phyloP scores from a whole-genome alignment of 106 monocot genomes.

The Gastrodia elata region DNA sequence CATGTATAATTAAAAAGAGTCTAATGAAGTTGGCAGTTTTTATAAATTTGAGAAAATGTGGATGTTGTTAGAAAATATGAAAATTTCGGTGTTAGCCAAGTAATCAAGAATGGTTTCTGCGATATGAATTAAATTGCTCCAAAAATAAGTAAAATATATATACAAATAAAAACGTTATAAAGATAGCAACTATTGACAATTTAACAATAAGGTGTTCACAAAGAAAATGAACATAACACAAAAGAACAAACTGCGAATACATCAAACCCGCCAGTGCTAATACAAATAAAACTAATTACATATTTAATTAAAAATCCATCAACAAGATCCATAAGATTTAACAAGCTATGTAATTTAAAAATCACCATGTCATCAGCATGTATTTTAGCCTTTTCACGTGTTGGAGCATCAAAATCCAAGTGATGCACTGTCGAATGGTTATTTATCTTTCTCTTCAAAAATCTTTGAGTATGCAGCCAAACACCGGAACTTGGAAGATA shows the following conservation, averaged over 20 bases:
- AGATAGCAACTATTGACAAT: background rate
- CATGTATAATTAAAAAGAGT: no score
- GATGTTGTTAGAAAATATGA: no score
- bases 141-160: background rate
- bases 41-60: no score
- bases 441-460: conserved; percentile 45
- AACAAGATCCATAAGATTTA: background rate
- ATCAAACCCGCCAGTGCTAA: background rate
- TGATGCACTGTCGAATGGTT: conserved; percentile 59
- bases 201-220: background rate
- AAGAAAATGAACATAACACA: background rate
- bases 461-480: conserved; percentile 94
- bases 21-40: no score
- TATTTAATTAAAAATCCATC: background rate
- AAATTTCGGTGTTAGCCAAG: no score
- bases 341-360: background rate
- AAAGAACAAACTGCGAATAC: background rate
- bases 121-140: no score
- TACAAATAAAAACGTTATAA: background rate
- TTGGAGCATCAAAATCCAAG: conserved; percentile 99
- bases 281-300: background rate
- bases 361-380: conserved; percentile 76
- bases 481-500: conserved; percentile 95
- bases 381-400: conserved; percentile 73
- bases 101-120: no score